Base-by-base conservation (phyloP, 192 early-diverging fungal genomes). In the Backusella parvicylindrica region DNA sequence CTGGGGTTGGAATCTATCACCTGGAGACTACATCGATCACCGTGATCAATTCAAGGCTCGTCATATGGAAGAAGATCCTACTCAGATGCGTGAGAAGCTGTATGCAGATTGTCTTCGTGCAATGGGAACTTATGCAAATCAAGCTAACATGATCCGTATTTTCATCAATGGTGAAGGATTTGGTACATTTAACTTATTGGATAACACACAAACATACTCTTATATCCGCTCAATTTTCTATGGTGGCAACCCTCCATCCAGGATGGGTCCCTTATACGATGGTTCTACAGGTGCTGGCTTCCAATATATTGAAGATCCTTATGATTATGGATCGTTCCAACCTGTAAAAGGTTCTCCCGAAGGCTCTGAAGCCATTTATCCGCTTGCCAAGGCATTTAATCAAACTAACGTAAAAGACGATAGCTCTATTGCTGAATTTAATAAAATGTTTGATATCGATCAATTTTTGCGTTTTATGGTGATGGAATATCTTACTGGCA, bases 21-120 rank as follows among this genome's bases (percentile, higher is more conserved):
- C 28, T 2, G 79, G 78, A 1, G 60, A 83, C 1, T 71, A 37
- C 38, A 70, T 77, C 9, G 67, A 79, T 68, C 63, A 70, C 15
- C 82, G 85, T 15, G 73, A 68, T 64, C 82, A 68, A 31, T 82
- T 86, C 71, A 86, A 86, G 69, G 53, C 82, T 49, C 82, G 85
- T 38, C 83, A 86, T 32, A 81, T 82, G 78, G 85, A 86, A 64
- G 80, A 82, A 68, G 85, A 86, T 32, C 85, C 85, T 32, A 86
- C 85, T 33, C 85, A 86, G 70, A 83, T 86, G 35, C 82, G 85
- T 68, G 85, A 86, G 56, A 86, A 86, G 63, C 75, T 86, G 13
- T 86, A 84, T 53, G 85, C 85, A 37, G 85, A 86, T 77, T 72
- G 80, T 41, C 47, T 75, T n/a, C 79, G 77, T 68, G 80, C 85